These are phyloP conservation scores for Colletotrichum incanum DNA, from an alignment of 2,329 filamentous ascomycete genomes.

Conservation along the genomic window DNA sequence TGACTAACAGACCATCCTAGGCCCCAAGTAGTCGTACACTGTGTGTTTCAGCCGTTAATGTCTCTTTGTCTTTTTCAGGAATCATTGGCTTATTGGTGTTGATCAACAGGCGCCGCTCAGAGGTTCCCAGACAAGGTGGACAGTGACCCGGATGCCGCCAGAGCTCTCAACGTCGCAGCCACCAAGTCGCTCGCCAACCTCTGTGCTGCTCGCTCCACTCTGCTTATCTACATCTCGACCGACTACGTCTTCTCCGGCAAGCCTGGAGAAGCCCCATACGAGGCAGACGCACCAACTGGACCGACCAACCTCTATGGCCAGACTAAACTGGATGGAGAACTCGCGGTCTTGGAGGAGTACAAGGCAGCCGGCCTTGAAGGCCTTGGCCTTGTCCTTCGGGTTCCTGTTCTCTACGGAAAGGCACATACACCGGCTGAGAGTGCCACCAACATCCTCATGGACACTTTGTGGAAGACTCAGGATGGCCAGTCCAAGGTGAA, in stretches of 20 bases:
- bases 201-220: constrained; percentile 73
- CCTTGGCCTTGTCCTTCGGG: constrained; percentile 79
- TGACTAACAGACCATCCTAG: constrained; percentile 56
- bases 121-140: constrained; percentile 90
- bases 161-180: constrained; percentile 81
- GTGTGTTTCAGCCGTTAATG: constrained; percentile 62
- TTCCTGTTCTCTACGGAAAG: constrained; percentile 89
- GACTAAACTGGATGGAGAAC: constrained; percentile 74
- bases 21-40: constrained; percentile 85
- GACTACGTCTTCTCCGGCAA: constrained; percentile 85
- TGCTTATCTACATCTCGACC: constrained; percentile 85
- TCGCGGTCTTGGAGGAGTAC: constrained; percentile 77
- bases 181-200: constrained; percentile 76
- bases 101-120: constrained; percentile 81
- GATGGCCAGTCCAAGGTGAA: constrained; percentile 73
- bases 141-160: constrained; percentile 82
- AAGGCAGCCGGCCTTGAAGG: constrained; percentile 64
- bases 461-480: constrained; percentile 82
- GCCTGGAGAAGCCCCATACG: constrained; percentile 88
- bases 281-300: constrained; percentile 71
- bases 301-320: constrained; percentile 84
- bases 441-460: constrained; percentile 86
- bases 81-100: not conserved
- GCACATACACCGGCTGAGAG: constrained; percentile 81
- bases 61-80: not conserved